Evolutionary conservation across 345 rosid genomes (phyloP).

Genomic region (Erodium maritimum): DNA sequence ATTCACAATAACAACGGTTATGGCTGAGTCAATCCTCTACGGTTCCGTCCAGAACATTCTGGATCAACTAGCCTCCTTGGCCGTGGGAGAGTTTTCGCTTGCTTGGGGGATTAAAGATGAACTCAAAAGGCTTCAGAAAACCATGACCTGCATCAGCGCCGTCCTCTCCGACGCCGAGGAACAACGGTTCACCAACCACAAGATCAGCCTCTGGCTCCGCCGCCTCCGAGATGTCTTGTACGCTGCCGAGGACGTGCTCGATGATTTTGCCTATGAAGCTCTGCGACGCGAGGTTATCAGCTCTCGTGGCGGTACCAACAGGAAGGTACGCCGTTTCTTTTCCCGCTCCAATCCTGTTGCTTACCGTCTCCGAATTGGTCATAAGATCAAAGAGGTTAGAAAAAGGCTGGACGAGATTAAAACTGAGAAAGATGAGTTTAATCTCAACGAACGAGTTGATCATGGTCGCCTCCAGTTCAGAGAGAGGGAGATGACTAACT

Average conservation of each 20-base stretch:
- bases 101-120: constrained; percentile 7
- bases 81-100: constrained; percentile 1
- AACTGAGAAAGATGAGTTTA: constrained; percentile 1
- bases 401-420: constrained; percentile 4
- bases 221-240: constrained; percentile 9
- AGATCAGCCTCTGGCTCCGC: constrained; percentile 7
- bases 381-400: constrained; percentile 6
- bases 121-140: neutral
- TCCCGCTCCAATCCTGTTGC: neutral
- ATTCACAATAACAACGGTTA: no score
- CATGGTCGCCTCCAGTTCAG: neutral
- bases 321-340: constrained; percentile 9
- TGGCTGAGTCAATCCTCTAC: neutral
- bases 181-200: neutral
- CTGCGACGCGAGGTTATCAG: neutral
- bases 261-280: constrained; percentile 7
- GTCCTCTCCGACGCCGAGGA: constrained; percentile 15
- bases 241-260: constrained; percentile 16
- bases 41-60: constrained; percentile 1
- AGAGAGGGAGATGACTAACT: constrained; percentile 6
- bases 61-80: neutral
- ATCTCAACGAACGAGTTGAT: neutral
- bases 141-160: neutral
- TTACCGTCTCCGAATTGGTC: constrained; percentile 6
- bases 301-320: neutral